These are phyloP conservation scores for Fraxinus excelsior DNA, from an alignment of 257 asterid species.

Conservation along the genomic window DNA sequence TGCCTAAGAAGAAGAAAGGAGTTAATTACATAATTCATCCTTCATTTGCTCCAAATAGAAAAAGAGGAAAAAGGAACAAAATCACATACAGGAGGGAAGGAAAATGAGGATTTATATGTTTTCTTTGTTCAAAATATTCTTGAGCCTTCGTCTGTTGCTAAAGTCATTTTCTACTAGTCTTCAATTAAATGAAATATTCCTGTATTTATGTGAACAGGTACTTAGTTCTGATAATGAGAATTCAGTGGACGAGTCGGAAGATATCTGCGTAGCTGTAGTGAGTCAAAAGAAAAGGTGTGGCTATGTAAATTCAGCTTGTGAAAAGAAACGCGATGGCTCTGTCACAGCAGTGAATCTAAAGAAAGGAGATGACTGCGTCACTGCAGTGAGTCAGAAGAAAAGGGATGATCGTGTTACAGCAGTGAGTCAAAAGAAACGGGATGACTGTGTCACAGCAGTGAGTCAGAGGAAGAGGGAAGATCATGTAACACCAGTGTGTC, in stretches of 20 bases:
- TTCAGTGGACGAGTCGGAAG: neutral
- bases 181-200: neutral
- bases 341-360: constrained; percentile 35
- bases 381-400: constrained; percentile 39
- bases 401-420: constrained; percentile 27
- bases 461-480: constrained; percentile 28
- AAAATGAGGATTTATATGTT: too few relatives aligned
- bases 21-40: neutral
- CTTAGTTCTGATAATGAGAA: constrained; percentile 30
- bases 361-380: constrained; percentile 37
- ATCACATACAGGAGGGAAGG: neutral
- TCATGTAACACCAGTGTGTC: constrained; percentile 9
- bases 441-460: constrained; percentile 16
- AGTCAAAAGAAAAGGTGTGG: constrained; percentile 22
- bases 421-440: constrained; percentile 35
- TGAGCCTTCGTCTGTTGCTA: constrained; percentile 1
- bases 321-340: constrained; percentile 25
- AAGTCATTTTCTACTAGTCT: neutral
- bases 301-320: neutral
- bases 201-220: constrained; percentile 31
- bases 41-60: neutral
- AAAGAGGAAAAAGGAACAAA: neutral
- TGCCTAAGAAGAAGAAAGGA: neutral
- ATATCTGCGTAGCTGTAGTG: constrained; percentile 14
- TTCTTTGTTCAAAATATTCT: constrained; percentile 6